These are phyloP conservation scores for Auriscalpium microsporum DNA, from an alignment of 768 basidiomycete species.

Conservation along the genomic window DNA sequence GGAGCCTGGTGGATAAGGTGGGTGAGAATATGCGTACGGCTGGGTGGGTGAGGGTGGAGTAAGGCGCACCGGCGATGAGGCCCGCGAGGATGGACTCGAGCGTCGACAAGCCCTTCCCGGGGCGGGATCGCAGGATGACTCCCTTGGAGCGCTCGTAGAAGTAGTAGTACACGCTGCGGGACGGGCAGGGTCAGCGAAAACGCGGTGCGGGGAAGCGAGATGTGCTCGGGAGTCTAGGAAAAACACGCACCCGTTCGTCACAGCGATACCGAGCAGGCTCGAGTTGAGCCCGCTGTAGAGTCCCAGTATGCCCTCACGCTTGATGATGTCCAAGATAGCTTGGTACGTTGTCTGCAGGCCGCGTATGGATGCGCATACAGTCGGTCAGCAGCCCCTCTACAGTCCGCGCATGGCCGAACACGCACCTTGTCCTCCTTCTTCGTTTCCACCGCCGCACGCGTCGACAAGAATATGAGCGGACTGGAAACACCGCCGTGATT, in stretches of 20 bases:
- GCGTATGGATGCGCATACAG: too few relatives aligned
- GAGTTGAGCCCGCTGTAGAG: conserved; percentile 84
- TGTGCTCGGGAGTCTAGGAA: neutral
- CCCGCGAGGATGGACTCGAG: conserved; percentile 87
- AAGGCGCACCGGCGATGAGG: conserved; percentile 63
- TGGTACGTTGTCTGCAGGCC: conserved; percentile 48
- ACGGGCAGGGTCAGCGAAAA: neutral
- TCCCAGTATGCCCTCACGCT: conserved; percentile 75
- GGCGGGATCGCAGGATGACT: conserved; percentile 44
- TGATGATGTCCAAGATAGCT: conserved; percentile 66
- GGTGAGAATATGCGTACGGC: neutral
- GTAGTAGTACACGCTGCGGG: conserved; percentile 79
- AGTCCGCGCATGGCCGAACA: neutral
- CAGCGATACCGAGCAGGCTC: conserved; percentile 80
- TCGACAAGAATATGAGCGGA: conserved; percentile 87
- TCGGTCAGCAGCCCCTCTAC: neutral
- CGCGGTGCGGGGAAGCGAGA: too few relatives aligned
- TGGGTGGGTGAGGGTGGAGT: neutral
- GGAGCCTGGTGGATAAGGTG: conserved; percentile 44
- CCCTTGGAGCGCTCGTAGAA: conserved; percentile 73
- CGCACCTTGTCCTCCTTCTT: conserved; percentile 69
- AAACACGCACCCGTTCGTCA: conserved; percentile 75
- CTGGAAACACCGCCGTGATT: conserved; percentile 30
- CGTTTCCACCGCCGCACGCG: conserved; percentile 85
- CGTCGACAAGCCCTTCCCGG: conserved; percentile 67